Conservation (phyloP, 2,329 filamentous ascomycete species). For the Diaporthe helianthi region DNA sequence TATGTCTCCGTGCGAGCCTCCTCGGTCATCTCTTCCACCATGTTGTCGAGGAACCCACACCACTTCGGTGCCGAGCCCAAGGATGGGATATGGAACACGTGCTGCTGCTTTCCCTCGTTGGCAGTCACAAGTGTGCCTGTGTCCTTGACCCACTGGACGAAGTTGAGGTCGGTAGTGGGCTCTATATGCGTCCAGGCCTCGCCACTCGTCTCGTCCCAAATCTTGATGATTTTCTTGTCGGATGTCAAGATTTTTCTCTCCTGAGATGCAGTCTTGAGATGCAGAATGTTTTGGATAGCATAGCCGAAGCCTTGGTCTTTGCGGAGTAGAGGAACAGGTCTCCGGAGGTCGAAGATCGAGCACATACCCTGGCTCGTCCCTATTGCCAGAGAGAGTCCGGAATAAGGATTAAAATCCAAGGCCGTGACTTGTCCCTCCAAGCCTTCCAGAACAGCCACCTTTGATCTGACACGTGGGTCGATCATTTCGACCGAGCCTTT, state of each 20-base stretch:
- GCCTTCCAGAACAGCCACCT: constrained; percentile 77
- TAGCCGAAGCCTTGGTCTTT: constrained; percentile 98
- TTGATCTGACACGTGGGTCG: constrained; percentile 84
- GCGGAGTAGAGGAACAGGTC: constrained; percentile 81
- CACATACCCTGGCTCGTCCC: constrained; percentile 89
- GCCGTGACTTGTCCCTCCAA: constrained; percentile 81
- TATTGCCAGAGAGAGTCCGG: constrained; percentile 83
- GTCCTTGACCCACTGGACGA: constrained; percentile 90
- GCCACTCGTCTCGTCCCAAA: constrained; percentile 87
- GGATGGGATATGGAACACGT: constrained; percentile 93
- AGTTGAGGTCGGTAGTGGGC: constrained; percentile 92
- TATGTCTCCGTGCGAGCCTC: constrained; percentile 81
- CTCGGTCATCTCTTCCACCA: constrained; percentile 99
- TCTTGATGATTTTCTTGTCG: constrained; percentile 95
- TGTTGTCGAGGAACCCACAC: constrained; percentile 96
- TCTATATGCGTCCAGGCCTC: constrained; percentile 95
- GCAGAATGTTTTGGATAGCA: constrained; percentile 83
- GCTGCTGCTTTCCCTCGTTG: constrained; percentile 94
- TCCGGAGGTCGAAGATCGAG: constrained; percentile 90
- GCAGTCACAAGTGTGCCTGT: constrained; percentile 96
- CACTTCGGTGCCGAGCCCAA: constrained; percentile 92
- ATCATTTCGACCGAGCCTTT: constrained; percentile 97
- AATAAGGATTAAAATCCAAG: constrained; percentile 77
- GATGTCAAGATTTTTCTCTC: constrained; percentile 89
- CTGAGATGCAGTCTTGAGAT: constrained; percentile 73